phyloP scores from a whole-genome alignment of 2,329 filamentous ascomycete genomes.

The Colletotrichum kahawae region DNA sequence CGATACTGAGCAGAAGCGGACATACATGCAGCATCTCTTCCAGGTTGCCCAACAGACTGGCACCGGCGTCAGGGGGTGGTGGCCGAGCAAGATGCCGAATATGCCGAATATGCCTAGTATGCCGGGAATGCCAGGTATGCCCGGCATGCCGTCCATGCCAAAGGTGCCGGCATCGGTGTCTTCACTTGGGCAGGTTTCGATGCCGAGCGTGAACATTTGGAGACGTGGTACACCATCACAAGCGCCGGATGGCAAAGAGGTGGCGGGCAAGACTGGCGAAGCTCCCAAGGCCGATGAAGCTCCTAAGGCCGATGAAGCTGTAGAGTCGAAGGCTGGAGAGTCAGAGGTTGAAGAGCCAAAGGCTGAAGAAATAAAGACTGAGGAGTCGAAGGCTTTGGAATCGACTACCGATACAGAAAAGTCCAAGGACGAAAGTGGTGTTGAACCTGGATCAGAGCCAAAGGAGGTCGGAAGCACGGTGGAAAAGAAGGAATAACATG shows the following conservation, averaged over 20 bases:
- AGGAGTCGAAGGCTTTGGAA: accelerated
- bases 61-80: slow-evolving; percentile 48
- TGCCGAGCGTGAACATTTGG: slow-evolving; percentile 36
- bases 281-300: neutral
- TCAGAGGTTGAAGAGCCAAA: neutral
- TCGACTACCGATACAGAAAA: neutral
- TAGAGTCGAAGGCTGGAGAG: neutral
- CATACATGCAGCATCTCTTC: slow-evolving; percentile 56
- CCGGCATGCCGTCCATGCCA: slow-evolving; percentile 35
- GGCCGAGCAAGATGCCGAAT: slow-evolving; percentile 50
- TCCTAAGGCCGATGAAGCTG: accelerated
- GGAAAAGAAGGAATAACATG: neutral
- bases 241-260: neutral
- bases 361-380: accelerated
- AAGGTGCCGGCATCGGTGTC: slow-evolving; percentile 31
- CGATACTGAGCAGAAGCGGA: slow-evolving; percentile 40
- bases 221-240: slow-evolving; percentile 26
- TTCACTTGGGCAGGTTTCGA: slow-evolving; percentile 32
- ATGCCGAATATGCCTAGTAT: slow-evolving; percentile 36
- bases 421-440: neutral
- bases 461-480: neutral
- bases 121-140: slow-evolving; percentile 35
- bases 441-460: neutral
- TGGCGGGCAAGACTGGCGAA: neutral
- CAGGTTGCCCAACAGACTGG: slow-evolving; percentile 53